Conservation (phyloP, 345 rosid species). For the Eucalyptus fibrosa region DNA sequence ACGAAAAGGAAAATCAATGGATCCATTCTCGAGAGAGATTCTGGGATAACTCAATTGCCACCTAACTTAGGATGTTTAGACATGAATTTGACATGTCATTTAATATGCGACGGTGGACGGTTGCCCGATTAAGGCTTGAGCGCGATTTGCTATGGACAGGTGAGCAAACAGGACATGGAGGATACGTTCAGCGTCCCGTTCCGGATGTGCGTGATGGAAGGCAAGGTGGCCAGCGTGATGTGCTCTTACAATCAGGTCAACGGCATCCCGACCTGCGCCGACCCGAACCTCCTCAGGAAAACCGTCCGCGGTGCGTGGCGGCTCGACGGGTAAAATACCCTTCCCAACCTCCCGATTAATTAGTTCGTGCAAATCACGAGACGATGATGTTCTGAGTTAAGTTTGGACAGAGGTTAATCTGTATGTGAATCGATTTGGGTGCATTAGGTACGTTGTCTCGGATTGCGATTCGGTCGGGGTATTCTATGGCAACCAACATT, state of each 20-base stretch:
- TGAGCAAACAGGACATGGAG: slow-evolving; percentile 68
- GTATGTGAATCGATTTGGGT: neutral
- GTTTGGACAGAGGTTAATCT: neutral
- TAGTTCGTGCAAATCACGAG: neutral
- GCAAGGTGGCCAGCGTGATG: slow-evolving; percentile 79
- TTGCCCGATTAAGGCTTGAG: neutral
- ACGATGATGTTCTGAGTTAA: neutral
- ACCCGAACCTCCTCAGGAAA: slow-evolving; percentile 47
- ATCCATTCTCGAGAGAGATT: neutral
- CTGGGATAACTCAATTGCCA: neutral
- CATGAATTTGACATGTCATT: neutral
- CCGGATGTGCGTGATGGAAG: slow-evolving; percentile 70
- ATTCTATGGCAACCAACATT: slow-evolving; percentile 47
- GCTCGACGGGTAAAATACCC: slow-evolving; percentile 49
- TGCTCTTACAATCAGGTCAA: slow-evolving; percentile 90
- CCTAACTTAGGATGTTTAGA: neutral
- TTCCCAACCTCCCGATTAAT: neutral
- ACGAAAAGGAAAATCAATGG: neutral
- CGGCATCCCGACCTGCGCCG: slow-evolving; percentile 78
- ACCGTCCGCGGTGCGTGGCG: slow-evolving; percentile 60
- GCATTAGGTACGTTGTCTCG: slow-evolving; percentile 62
- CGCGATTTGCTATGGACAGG: slow-evolving; percentile 11
- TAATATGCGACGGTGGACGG: neutral
- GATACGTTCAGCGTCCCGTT: slow-evolving; percentile 79
- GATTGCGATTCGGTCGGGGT: slow-evolving; percentile 90